Evolutionary conservation across 1,284 basidiomycete genomes (phyloP).

Genomic region (Trametes hirsuta): DNA sequence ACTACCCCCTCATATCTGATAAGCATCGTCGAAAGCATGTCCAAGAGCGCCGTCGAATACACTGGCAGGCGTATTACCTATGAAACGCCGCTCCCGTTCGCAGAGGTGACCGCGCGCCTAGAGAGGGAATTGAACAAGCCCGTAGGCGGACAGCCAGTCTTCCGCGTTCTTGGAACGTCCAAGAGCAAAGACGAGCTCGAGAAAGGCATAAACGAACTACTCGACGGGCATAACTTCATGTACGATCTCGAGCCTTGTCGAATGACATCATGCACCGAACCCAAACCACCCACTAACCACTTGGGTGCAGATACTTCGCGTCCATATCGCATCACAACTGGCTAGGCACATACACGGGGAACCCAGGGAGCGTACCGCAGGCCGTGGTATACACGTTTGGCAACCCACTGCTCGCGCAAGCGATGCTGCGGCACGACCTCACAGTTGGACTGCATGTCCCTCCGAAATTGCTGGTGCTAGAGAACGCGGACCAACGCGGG

Average conservation of each 20-base stretch:
- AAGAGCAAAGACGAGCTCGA: constrained; percentile 44
- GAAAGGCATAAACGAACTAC: constrained; percentile 32
- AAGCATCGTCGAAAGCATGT: constrained; percentile 10
- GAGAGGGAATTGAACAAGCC: constrained; percentile 47
- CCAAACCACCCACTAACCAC: neutral
- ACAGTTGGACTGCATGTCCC: constrained; percentile 50
- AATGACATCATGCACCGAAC: neutral
- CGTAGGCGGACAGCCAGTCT: constrained; percentile 33
- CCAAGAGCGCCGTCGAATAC: constrained; percentile 26
- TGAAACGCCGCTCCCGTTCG: constrained; percentile 44
- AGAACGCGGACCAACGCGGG: constrained; percentile 41
- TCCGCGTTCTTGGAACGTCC: constrained; percentile 34
- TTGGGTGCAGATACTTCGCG: constrained; percentile 46
- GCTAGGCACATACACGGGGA: constrained; percentile 39
- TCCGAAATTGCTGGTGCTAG: constrained; percentile 48
- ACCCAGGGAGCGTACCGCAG: constrained; percentile 30
- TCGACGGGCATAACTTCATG: constrained; percentile 48
- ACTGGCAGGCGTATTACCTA: constrained; percentile 48
- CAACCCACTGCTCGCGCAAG: constrained; percentile 55
- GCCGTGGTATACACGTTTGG: constrained; percentile 52
- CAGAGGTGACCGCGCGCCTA: constrained; percentile 47
- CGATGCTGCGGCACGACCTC: constrained; percentile 48
- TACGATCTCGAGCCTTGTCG: constrained; percentile 31
- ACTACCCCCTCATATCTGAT: too few relatives aligned
- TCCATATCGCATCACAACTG: constrained; percentile 45